These are phyloP conservation scores for Parachaetomium inaequale DNA, from an alignment of 495 filamentous ascomycete species.

Conservation along the genomic window DNA sequence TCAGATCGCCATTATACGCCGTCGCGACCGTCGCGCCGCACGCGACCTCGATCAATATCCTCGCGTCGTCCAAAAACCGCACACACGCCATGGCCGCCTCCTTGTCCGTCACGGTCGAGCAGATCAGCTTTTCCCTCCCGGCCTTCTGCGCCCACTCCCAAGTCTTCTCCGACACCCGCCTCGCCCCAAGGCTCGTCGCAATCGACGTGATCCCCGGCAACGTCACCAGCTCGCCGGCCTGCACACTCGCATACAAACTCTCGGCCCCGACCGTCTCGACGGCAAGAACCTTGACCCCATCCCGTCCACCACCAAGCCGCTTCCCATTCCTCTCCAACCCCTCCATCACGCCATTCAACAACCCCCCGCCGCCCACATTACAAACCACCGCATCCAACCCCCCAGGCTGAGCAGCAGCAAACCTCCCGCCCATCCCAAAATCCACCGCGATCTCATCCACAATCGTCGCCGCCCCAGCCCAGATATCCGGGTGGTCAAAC, in stretches of 20 bases:
- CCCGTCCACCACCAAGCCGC: constrained; percentile 11
- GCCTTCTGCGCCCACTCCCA: constrained; percentile 55
- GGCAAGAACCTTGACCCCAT: constrained; percentile 60
- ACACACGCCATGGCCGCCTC: constrained; percentile 76
- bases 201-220: constrained; percentile 74
- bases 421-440: constrained; percentile 20
- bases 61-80: constrained; percentile 75
- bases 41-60: constrained; percentile 75
- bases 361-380: constrained; percentile 83
- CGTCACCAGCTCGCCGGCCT: constrained; percentile 58
- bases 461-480: constrained; percentile 72
- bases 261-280: constrained; percentile 81
- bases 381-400: constrained; percentile 69
- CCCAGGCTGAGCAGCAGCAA: constrained; percentile 14
- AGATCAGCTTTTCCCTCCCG: constrained; percentile 51
- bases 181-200: constrained; percentile 74
- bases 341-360: constrained; percentile 74
- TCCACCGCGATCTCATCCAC: constrained; percentile 64
- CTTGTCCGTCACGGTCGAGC: constrained; percentile 68
- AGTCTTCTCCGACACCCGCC: constrained; percentile 65
- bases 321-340: constrained; percentile 57
- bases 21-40: constrained; percentile 76
- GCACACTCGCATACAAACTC: constrained; percentile 59
- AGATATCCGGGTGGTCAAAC: constrained; percentile 83
- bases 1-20: constrained; percentile 61